A percentile compares a stretch with the other conserved stretches of the same genome.
These are phyloP conservation scores for Solanum gandarillasii DNA, from an alignment of 257 asterid species.

Conservation along the genomic window DNA sequence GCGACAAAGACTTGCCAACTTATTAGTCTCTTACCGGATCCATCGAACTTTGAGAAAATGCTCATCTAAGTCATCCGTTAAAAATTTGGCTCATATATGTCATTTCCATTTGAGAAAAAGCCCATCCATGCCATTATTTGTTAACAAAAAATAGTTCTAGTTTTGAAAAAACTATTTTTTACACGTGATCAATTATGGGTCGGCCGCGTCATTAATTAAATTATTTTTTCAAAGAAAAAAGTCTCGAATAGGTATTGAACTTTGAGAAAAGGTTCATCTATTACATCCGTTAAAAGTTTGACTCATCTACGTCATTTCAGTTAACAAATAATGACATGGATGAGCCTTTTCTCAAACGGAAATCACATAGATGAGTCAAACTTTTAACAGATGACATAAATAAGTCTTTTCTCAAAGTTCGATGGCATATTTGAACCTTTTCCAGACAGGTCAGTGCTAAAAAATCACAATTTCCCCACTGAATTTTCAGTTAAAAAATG, in stretches of 20 bases:
- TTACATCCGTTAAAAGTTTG: too few relatives aligned
- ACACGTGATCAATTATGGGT: neutral
- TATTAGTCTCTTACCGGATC: neutral
- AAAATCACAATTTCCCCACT: neutral
- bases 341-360: neutral
- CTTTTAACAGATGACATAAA: neutral
- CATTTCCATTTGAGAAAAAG: neutral
- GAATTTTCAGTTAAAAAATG: neutral
- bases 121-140: neutral
- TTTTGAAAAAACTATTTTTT: too few relatives aligned
- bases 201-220: neutral
- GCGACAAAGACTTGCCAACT: neutral
- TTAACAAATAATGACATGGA: too few relatives aligned
- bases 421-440: neutral
- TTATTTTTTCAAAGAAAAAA: too few relatives aligned
- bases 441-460: neutral
- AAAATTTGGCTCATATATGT: too few relatives aligned
- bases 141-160: too few relatives aligned
- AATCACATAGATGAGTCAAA: neutral
- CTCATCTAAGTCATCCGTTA: too few relatives aligned
- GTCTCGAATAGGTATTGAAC: neutral
- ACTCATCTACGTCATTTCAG: neutral
- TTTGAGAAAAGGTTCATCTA: too few relatives aligned
- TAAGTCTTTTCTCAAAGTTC: neutral
- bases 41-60: neutral